Evolutionary conservation across 306 rosid genomes (phyloP).

Genomic region (Acacia crassicarpa): DNA sequence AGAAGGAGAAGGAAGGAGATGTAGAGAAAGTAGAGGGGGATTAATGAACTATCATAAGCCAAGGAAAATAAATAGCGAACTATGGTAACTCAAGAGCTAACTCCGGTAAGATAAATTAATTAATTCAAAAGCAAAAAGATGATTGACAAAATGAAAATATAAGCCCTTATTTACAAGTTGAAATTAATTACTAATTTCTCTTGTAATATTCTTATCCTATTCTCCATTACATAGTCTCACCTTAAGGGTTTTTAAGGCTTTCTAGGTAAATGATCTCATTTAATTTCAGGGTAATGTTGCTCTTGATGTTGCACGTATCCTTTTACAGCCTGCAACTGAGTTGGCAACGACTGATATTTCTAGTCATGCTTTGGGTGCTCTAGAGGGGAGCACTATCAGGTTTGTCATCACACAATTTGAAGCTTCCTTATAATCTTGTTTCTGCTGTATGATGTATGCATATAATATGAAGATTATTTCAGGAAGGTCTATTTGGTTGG

Average conservation of each 20-base stretch:
- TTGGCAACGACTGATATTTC: slow-evolving; percentile 87
- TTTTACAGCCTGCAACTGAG: slow-evolving; percentile 68
- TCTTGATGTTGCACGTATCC: slow-evolving; percentile 87
- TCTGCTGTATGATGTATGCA: slow-evolving; percentile 16
- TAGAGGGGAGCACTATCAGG: slow-evolving; percentile 84
- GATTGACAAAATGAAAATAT: neutral
- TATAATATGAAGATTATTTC: slow-evolving; percentile 30
- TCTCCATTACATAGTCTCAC: slow-evolving; percentile 23
- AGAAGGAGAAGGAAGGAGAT: neutral
- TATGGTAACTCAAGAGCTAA: neutral
- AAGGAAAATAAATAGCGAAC: too few species aligned
- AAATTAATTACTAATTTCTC: neutral
- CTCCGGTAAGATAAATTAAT: neutral
- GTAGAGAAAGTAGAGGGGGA: neutral
- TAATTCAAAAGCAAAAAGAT: neutral
- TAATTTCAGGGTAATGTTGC: slow-evolving; percentile 93
- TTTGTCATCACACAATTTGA: slow-evolving; percentile 33
- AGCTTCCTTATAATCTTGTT: slow-evolving; percentile 6
- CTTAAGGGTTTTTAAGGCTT: slow-evolving; percentile 6
- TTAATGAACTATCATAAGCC: neutral
- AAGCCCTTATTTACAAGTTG: neutral
- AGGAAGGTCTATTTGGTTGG: slow-evolving; percentile 94
- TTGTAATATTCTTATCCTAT: neutral
- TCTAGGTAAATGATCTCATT: slow-evolving; percentile 19
- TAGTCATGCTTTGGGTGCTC: slow-evolving; percentile 72